Percentiles rank a stretch among this genome's conserved stretches.
phyloP scores from a whole-genome alignment of 495 filamentous ascomycete genomes.

The Aspergillus funiculosus region DNA sequence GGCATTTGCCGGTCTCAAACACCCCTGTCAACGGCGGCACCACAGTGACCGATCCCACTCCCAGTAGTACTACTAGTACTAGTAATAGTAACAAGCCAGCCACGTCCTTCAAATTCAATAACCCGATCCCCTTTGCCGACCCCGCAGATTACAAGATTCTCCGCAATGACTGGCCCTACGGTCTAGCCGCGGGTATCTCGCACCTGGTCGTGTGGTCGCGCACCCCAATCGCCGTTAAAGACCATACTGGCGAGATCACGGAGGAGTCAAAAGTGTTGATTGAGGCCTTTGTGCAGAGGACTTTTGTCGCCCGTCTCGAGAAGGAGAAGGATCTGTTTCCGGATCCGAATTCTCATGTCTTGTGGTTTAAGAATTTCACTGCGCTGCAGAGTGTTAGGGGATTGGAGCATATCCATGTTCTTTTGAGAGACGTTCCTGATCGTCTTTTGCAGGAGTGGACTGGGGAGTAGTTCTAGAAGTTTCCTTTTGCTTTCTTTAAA shows the following conservation, averaged over 20 bases:
- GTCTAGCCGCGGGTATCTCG: slow-evolving; percentile 58
- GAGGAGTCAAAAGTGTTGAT: slow-evolving; percentile 56
- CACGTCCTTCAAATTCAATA: no score
- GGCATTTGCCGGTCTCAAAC: slow-evolving; percentile 55
- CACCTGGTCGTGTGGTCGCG: slow-evolving; percentile 58
- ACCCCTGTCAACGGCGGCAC: no score
- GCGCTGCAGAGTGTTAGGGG: slow-evolving; percentile 79
- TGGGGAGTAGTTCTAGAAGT: slow-evolving; percentile 26
- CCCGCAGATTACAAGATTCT: slow-evolving; percentile 69
- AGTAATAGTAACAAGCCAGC: slow-evolving; percentile 25
- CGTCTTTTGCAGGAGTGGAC: slow-evolving; percentile 59
- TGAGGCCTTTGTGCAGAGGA: slow-evolving; percentile 58
- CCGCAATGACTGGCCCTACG: slow-evolving; percentile 91
- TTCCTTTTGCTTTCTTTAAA: no score
- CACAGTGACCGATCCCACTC: no score
- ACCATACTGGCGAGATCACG: slow-evolving; percentile 65
- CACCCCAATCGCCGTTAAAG: slow-evolving; percentile 45
- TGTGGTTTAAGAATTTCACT: slow-evolving; percentile 95
- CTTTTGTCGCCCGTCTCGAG: slow-evolving; percentile 57
- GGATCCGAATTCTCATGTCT: slow-evolving; percentile 50
- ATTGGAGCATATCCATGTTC: slow-evolving; percentile 72
- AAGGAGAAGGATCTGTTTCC: slow-evolving; percentile 29
- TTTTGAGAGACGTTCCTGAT: slow-evolving; percentile 58
- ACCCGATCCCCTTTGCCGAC: slow-evolving; percentile 60
- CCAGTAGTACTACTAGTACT: slow-evolving; percentile 6